These are phyloP conservation scores for Fragilariopsis cylindrus DNA, from an alignment of 108 stramenopile species.

Conservation along the genomic window DNA sequence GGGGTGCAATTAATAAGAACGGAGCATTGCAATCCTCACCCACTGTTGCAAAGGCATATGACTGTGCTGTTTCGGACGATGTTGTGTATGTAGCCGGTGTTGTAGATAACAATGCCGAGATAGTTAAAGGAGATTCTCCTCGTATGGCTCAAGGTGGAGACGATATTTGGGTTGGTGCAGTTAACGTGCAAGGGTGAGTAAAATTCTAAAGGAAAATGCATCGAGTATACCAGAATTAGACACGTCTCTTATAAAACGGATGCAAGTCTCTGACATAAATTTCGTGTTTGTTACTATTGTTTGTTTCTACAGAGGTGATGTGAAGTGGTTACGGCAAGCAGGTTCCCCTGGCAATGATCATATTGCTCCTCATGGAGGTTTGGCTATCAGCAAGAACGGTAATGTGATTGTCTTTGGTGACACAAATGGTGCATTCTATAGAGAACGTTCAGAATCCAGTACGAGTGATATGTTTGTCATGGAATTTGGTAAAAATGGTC, in stretches of 20 bases:
- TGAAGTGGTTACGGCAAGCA: conserved; percentile 39
- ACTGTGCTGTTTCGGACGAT: conserved; percentile 22
- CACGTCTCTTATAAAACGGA: too few species aligned
- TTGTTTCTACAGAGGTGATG: conserved; percentile 15
- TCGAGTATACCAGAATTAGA: too few species aligned
- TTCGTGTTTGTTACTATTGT: not conserved
- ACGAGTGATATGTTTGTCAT: conserved; percentile 25
- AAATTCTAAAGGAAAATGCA: not conserved
- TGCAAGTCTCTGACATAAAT: too few species aligned
- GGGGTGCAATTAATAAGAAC: conserved; percentile 13
- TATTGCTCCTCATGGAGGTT: conserved; percentile 38
- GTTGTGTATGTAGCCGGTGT: conserved; percentile 24
- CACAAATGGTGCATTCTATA: conserved; percentile 40
- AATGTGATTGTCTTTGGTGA: conserved; percentile 49
- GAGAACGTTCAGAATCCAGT: conserved; percentile 11
- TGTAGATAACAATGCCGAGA: conserved; percentile 17
- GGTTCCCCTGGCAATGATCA: conserved; percentile 43
- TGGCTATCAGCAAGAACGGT: conserved; percentile 24
- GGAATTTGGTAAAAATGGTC: conserved; percentile 9
- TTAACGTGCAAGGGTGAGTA: not conserved
- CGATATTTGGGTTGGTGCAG: conserved; percentile 29
- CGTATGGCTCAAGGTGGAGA: conserved; percentile 16
- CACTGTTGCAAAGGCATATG: conserved; percentile 8
- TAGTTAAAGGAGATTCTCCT: not conserved
- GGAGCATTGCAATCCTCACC: not conserved